Base-by-base conservation (phyloP, 1,284 basidiomycete genomes). In the Moesziomyces antarcticus region DNA sequence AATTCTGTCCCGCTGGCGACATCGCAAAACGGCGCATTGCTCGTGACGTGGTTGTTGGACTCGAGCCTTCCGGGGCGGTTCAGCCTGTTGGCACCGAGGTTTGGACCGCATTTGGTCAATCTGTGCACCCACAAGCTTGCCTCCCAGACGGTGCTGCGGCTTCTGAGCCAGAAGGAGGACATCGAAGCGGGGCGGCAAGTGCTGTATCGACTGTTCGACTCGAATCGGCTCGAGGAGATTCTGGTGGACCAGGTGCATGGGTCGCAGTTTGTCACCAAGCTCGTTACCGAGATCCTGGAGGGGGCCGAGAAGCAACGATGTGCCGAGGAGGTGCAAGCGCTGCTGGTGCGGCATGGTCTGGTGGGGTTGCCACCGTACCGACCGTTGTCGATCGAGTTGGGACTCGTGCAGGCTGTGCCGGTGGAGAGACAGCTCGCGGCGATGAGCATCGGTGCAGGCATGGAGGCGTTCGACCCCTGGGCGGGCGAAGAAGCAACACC, bases 71-170 rank as follows among this genome's bases (percentile, higher is more conserved):
- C 93, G 1, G 96, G 94, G 4, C 89, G 97, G 44, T 98, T 96
- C 86, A 90, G 91, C 55, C 87, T 99, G 50, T 88, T 99, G 44
- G 94, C 96, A 1, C 94, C 94, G 50, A 92, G 96, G 44, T 96
- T 99, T 84, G 93, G 93, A 0, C 94, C 97, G 42, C 95, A 99
- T 84, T 88, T 99, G 40, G 93, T 93, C 2, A 94, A 97, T 84
- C 88, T 99, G 60, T 97, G 95, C 86, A 97, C 95, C 1, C 97
- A 99, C 87, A 99, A 99, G 86, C 86, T 99, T 66, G 96, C 97
- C 0, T 96, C 93, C 1, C 88, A 94, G 73, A 97, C 95, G 0
- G 93, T 99, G 40, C 87, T 98, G 71, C 89, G 95, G 77, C 69
- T 86, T 54, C 62, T 86, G 51, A 82, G 77, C 35, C 86, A 86